These are phyloP conservation scores for Seiridium cupressi DNA, from an alignment of 2,329 filamentous ascomycete genomes.

Conservation along the genomic window DNA sequence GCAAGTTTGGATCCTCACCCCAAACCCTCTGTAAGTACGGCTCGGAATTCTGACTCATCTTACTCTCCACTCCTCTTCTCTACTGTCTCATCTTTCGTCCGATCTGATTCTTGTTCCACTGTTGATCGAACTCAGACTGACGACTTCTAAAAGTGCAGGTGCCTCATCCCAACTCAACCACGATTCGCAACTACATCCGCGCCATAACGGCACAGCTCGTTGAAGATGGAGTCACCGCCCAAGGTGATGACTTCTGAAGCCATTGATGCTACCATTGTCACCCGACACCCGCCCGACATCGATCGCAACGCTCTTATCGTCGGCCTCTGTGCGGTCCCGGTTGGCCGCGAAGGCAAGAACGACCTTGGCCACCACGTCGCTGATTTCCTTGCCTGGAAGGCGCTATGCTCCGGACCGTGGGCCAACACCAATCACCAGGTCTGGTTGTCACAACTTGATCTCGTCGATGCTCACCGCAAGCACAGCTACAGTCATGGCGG, in stretches of 20 bases:
- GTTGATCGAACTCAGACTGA: no score
- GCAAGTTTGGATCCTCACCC: no score
- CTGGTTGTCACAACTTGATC: conserved; percentile 25
- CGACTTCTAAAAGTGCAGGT: no score
- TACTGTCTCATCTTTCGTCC: no score
- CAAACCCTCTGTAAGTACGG: no score
- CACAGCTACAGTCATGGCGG: conserved; percentile 19
- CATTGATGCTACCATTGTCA: conserved; percentile 3
- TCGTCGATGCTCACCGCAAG: conserved; percentile 13
- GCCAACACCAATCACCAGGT: conserved; percentile 16
- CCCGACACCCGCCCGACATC: conserved; percentile 6
- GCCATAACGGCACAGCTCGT: no score
- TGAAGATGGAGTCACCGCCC: no score
- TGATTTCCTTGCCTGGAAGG: conserved; percentile 27
- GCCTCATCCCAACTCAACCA: no score
- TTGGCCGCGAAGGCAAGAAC: conserved; percentile 16
- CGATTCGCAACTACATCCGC: no score
- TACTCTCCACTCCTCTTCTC: no score
- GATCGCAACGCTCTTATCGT: conserved; percentile 12
- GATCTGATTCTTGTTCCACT: no score
- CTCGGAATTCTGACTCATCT: no score
- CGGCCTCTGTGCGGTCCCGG: conserved; percentile 25
- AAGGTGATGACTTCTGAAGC: neutral
- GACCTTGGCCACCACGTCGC: conserved; percentile 26
- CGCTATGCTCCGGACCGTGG: conserved; percentile 18